phyloP scores from a whole-genome alignment of 2,329 filamentous ascomycete species.

The Colletotrichum filicis region DNA sequence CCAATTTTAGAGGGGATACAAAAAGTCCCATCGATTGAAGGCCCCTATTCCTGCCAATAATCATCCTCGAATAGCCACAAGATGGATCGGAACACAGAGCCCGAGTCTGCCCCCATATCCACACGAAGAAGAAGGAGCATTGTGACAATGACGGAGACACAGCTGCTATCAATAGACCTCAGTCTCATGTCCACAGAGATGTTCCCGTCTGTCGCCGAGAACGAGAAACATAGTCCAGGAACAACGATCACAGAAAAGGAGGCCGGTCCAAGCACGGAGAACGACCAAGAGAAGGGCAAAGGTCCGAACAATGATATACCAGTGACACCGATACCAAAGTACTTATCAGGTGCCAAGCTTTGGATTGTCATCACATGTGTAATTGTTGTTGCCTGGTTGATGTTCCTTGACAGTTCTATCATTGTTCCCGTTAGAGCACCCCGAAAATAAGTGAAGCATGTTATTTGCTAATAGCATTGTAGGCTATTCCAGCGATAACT shows the following conservation, averaged over 20 bases:
- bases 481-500: slow-evolving; percentile 49
- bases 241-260: not conserved
- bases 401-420: slow-evolving; percentile 46
- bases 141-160: slow-evolving; percentile 2
- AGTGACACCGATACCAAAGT: not conserved
- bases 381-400: slow-evolving; percentile 37
- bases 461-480: not conserved
- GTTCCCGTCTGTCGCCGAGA: slow-evolving; percentile 7
- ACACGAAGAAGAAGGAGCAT: slow-evolving; percentile 8
- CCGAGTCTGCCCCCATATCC: not conserved
- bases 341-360: slow-evolving; percentile 32
- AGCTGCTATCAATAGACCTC: slow-evolving; percentile 4
- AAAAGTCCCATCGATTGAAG: no score
- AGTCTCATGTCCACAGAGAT: slow-evolving; percentile 17
- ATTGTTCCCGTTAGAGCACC: slow-evolving; percentile 47
- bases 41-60: not conserved
- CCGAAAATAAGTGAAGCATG: no score
- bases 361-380: slow-evolving; percentile 38
- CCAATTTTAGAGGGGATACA: not conserved
- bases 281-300: not conserved
- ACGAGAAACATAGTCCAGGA: not conserved
- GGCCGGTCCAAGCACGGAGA: not conserved
- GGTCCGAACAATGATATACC: not conserved
- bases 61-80: not conserved
- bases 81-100: slow-evolving; percentile 2